Percentiles rank a stretch among this genome's conserved stretches.
Conservation (phyloP, 495 filamentous ascomycete species). For the Penicillium ucsense region DNA sequence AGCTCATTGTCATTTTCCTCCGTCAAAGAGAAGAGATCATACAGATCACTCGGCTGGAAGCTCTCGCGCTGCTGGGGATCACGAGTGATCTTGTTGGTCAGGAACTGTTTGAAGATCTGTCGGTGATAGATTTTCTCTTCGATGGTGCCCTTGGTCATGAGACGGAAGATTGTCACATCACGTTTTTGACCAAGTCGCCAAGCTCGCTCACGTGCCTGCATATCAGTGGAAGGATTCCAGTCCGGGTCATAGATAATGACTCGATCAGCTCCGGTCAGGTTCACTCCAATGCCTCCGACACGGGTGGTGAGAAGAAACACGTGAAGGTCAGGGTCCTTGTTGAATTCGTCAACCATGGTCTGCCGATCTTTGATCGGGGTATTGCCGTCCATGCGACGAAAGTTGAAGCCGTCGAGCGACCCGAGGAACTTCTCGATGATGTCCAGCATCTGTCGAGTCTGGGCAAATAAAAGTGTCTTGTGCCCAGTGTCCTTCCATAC, state of each 20-base stretch:
- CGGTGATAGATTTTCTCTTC: conserved; percentile 99
- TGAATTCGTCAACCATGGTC: conserved; percentile 81
- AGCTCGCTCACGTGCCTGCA: conserved; percentile 90
- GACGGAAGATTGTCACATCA: conserved; percentile 85
- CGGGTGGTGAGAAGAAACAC: conserved; percentile 91
- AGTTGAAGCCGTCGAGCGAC: conserved; percentile 58
- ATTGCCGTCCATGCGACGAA: conserved; percentile 84
- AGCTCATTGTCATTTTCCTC: conserved; percentile 57
- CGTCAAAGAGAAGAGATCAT: conserved; percentile 82
- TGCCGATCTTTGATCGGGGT: conserved; percentile 79
- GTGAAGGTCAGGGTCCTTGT: conserved; percentile 64
- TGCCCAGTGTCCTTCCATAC: conserved; percentile 82
- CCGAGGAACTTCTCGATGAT: conserved; percentile 76
- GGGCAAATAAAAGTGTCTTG: conserved; percentile 84
- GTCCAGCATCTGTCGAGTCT: conserved; percentile 86
- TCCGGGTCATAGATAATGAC: conserved; percentile 97
- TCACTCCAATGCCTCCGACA: conserved; percentile 88
- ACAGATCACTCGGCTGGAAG: conserved; percentile 76
- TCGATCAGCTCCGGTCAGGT: conserved; percentile 87
- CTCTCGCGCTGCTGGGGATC: conserved; percentile 83
- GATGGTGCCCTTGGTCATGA: conserved; percentile 96
- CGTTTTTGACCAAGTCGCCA: conserved; percentile 93
- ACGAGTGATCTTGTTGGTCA: conserved; percentile 87
- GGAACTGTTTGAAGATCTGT: conserved; percentile 93
- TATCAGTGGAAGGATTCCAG: conserved; percentile 92